These are phyloP conservation scores for Rhododendron vialii DNA, from an alignment of 148 eudicot species.

Conservation along the genomic window DNA sequence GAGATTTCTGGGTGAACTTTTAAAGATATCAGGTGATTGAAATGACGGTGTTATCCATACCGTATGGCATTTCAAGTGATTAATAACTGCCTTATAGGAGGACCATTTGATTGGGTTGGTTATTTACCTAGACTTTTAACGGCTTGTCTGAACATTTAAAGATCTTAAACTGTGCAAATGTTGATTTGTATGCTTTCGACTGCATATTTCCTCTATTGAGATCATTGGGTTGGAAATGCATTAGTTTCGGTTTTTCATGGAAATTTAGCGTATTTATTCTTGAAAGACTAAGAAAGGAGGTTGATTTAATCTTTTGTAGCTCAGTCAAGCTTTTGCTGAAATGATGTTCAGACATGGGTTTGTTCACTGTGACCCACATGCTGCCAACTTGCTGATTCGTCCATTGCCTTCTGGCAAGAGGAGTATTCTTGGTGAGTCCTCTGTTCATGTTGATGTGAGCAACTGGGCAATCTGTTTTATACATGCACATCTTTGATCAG, in stretches of 20 bases:
- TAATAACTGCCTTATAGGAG: background rate
- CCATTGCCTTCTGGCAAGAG: constrained; percentile 63
- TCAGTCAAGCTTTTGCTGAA: constrained; percentile 90
- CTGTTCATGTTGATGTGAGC: constrained; percentile 9
- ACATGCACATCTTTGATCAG: background rate
- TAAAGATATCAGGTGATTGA: background rate
- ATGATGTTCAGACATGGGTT: constrained; percentile 98
- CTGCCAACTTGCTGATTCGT: constrained; percentile 87
- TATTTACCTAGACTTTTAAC: background rate
- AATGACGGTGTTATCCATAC: background rate
- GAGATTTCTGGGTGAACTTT: background rate
- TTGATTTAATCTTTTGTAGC: constrained; percentile 36
- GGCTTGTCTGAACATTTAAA: background rate
- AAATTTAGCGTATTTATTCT: background rate
- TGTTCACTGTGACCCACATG: constrained; percentile 99
- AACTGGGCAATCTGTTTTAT: background rate
- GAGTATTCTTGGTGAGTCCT: constrained; percentile 56
- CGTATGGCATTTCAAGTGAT: background rate
- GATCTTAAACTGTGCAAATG: background rate
- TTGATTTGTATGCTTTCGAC: background rate
- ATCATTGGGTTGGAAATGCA: background rate
- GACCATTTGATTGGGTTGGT: background rate
- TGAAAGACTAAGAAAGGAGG: background rate
- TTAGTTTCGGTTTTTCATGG: background rate
- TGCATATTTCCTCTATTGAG: background rate